A percentile compares a stretch with the other conserved stretches of the same genome.
These are phyloP conservation scores for Russula abietina DNA, from an alignment of 768 basidiomycete species.

Conservation along the genomic window DNA sequence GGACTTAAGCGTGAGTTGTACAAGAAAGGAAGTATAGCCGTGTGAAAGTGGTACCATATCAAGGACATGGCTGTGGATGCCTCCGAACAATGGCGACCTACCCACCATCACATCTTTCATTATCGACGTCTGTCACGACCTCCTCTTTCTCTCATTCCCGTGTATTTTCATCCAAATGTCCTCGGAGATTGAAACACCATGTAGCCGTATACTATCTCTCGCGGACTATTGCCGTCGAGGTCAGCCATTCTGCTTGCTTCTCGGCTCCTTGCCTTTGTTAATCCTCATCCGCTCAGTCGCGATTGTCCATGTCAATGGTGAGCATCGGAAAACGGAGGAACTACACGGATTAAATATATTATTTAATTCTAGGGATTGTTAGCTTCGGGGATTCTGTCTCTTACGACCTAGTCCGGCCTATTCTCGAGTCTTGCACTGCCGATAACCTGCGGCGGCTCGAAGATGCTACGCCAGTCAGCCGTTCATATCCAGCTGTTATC, in stretches of 20 bases:
- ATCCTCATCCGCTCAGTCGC: conserved; percentile 41
- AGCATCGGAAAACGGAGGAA: conserved; percentile 25
- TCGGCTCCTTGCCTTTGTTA: conserved; percentile 12
- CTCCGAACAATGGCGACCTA: background rate
- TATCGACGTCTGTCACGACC: conserved; percentile 8
- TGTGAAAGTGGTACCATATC: conserved; percentile 4
- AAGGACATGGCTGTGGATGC: background rate
- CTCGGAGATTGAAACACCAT: conserved; percentile 34
- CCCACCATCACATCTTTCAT: background rate
- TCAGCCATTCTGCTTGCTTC: conserved; percentile 32
- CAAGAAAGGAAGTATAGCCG: conserved; percentile 7
- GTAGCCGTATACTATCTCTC: conserved; percentile 49
- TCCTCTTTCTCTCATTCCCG: conserved; percentile 5
- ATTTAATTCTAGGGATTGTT: conserved; percentile 44
- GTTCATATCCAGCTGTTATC: background rate
- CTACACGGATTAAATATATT: background rate
- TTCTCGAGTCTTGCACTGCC: conserved; percentile 65
- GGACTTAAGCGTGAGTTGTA: conserved; percentile 17
- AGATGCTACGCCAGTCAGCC: conserved; percentile 59
- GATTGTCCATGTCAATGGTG: conserved; percentile 55
- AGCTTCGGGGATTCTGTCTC: conserved; percentile 59
- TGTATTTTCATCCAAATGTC: conserved; percentile 30
- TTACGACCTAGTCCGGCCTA: conserved; percentile 62
- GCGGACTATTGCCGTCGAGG: conserved; percentile 69
- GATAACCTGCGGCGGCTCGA: conserved; percentile 68